Percentiles rank a stretch among this genome's conserved stretches.
Evolutionary conservation across 208 protist genomes (phyloP).

Genomic region (Angomonas deanei): DNA sequence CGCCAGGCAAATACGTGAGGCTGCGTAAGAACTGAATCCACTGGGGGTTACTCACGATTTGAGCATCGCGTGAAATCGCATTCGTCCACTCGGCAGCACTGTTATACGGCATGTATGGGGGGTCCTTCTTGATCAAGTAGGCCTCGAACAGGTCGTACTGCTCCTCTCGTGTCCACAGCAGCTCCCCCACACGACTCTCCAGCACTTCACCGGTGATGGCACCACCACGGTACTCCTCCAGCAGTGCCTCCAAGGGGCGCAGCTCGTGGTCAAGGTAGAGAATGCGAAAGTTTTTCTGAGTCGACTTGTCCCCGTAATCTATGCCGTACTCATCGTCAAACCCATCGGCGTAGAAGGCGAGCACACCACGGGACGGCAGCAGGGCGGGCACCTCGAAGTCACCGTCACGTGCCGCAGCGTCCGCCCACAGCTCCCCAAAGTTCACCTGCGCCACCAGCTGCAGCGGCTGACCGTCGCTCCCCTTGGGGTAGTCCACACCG

Average conservation of each 20-base stretch:
- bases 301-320: neutral
- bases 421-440: constrained; percentile 16
- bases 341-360: constrained; percentile 17
- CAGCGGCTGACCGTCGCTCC: constrained; percentile 7
- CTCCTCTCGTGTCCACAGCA: constrained; percentile 21
- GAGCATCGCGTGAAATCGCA: neutral
- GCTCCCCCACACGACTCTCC: neutral
- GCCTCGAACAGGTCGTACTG: constrained; percentile 15
- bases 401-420: neutral
- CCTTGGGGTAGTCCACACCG: constrained; percentile 10
- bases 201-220: neutral
- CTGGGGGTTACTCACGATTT: neutral
- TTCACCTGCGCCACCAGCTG: constrained; percentile 19
- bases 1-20: no score
- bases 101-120: neutral
- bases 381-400: neutral
- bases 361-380: constrained; percentile 10
- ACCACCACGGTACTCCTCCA: neutral
- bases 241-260: constrained; percentile 4
- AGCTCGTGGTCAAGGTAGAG: constrained; percentile 20
- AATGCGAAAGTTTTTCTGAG: constrained; percentile 10
- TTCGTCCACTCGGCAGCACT: neutral
- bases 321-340: constrained; percentile 16
- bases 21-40: neutral
- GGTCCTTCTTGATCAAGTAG: neutral